Evolutionary conservation across 2,329 filamentous ascomycete genomes (phyloP).

Genomic region (Rosellinia necatrix): DNA sequence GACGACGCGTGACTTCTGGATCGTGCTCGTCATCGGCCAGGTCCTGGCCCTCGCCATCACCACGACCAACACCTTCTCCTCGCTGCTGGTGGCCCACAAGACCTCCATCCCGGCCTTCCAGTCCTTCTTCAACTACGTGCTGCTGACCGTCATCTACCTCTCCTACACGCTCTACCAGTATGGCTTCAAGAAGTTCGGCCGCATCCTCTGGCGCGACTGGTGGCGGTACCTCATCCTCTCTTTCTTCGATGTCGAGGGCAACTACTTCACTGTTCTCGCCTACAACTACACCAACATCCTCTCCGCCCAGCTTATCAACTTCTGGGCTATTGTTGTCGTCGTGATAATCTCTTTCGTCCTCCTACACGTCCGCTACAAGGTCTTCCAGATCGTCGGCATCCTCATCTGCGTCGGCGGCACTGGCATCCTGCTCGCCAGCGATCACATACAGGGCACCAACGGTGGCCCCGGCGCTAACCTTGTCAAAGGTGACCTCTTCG

Average conservation of each 20-base stretch:
- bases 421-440: constrained; percentile 82
- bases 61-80: constrained; percentile 87
- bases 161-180: constrained; percentile 78
- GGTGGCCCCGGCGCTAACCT: constrained; percentile 70
- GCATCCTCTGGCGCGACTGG: constrained; percentile 69
- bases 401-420: constrained; percentile 88
- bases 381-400: constrained; percentile 84
- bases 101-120: constrained; percentile 94
- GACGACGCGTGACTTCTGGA: constrained; percentile 84
- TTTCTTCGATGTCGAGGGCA: constrained; percentile 93
- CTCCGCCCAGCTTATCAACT: constrained; percentile 94
- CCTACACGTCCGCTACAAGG: constrained; percentile 86
- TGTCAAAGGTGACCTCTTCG: constrained; percentile 92
- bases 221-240: constrained; percentile 95
- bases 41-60: constrained; percentile 88
- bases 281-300: constrained; percentile 93
- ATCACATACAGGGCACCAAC: constrained; percentile 80
- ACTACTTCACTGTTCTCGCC: constrained; percentile 96
- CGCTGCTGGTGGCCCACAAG: constrained; percentile 66
- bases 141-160: constrained; percentile 83
- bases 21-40: constrained; percentile 80
- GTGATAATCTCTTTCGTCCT: constrained; percentile 82
- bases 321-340: constrained; percentile 96
- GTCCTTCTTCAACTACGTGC: constrained; percentile 90
- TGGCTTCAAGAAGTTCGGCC: constrained; percentile 71